Conservation (phyloP, 768 basidiomycete species). For the Russula olivacea region DNA sequence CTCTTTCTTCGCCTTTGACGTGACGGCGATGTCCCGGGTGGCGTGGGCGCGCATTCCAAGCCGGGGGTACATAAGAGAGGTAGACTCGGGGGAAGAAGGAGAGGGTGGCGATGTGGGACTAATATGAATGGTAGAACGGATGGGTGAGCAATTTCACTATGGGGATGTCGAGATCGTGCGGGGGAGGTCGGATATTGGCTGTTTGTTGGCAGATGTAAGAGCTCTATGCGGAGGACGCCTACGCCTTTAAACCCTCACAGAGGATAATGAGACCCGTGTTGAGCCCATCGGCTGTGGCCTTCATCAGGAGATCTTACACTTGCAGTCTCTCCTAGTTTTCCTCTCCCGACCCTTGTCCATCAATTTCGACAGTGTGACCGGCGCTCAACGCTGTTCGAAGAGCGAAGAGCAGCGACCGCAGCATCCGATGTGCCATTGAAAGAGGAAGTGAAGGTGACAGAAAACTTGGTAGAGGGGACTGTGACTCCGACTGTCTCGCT, state of each 20-base stretch:
- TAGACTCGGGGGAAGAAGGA: no score
- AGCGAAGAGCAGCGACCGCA: constrained; percentile 47
- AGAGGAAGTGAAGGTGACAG: constrained; percentile 50
- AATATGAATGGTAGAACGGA: no score
- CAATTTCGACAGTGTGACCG: constrained; percentile 63
- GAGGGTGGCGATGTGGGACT: no score
- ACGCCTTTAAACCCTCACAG: constrained; percentile 37
- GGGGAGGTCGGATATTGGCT: constrained; percentile 80
- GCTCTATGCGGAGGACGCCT: background rate
- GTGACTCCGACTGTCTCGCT: constrained; percentile 38
- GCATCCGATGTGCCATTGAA: constrained; percentile 47
- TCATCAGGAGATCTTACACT: constrained; percentile 67
- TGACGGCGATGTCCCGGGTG: constrained; percentile 33
- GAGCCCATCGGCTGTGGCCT: constrained; percentile 42
- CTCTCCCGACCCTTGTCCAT: constrained; percentile 51
- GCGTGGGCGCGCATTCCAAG: no score
- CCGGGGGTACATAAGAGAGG: no score
- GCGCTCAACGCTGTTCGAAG: constrained; percentile 61
- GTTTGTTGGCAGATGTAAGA: constrained; percentile 16
- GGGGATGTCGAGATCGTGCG: constrained; percentile 63
- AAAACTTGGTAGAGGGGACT: constrained; percentile 38
- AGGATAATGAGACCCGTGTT: constrained; percentile 51
- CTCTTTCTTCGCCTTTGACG: constrained; percentile 50
- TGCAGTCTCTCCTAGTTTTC: constrained; percentile 58
- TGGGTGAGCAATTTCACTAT: no score